A percentile compares a stretch with the other conserved stretches of the same genome.
Evolutionary conservation across 2,329 filamentous ascomycete species (phyloP).

Genomic region (Zelopaecilomyces penicillatus): DNA sequence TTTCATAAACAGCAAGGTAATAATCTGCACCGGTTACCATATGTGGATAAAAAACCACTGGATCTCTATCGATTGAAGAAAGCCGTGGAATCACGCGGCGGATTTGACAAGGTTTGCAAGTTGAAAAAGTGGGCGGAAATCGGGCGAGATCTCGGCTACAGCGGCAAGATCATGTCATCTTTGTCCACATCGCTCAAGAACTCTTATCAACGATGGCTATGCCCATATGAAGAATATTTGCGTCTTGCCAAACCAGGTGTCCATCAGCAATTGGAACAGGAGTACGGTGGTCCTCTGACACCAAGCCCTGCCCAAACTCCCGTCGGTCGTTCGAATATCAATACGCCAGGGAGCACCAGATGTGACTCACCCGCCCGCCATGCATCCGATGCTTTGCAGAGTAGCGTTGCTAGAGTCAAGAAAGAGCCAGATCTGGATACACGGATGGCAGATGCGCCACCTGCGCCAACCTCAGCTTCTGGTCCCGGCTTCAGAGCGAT

Average conservation of each 20-base stretch:
- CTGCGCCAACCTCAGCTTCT: conserved; percentile 24
- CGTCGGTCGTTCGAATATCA: conserved; percentile 54
- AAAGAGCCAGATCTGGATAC: conserved; percentile 40
- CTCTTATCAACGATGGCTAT: conserved; percentile 93
- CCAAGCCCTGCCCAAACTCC: conserved; percentile 63
- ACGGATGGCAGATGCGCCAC: conserved; percentile 38
- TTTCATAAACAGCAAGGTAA: conserved; percentile 96
- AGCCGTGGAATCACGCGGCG: conserved; percentile 86
- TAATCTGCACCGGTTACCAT: conserved; percentile 87
- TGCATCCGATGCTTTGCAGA: conserved; percentile 45
- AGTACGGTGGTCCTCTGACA: conserved; percentile 87
- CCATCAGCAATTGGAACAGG: conserved; percentile 88
- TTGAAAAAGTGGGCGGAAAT: conserved; percentile 99
- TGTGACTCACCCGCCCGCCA: conserved; percentile 59
- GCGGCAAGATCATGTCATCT: conserved; percentile 99
- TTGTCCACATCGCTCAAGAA: conserved; percentile 96
- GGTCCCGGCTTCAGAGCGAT: conserved; percentile 46
- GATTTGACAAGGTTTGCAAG: conserved; percentile 95
- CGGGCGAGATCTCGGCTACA: conserved; percentile 90
- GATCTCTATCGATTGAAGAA: conserved; percentile 96
- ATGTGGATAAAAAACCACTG: conserved; percentile 93
- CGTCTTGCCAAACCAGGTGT: conserved; percentile 86
- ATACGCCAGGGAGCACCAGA: conserved; percentile 49
- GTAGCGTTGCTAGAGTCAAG: conserved; percentile 36
- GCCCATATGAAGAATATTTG: conserved; percentile 93